Percentiles rank a stretch among this genome's conserved stretches.
phyloP scores from a whole-genome alignment of 140 eudicot genomes.

The Erigeron philadelphicus region DNA sequence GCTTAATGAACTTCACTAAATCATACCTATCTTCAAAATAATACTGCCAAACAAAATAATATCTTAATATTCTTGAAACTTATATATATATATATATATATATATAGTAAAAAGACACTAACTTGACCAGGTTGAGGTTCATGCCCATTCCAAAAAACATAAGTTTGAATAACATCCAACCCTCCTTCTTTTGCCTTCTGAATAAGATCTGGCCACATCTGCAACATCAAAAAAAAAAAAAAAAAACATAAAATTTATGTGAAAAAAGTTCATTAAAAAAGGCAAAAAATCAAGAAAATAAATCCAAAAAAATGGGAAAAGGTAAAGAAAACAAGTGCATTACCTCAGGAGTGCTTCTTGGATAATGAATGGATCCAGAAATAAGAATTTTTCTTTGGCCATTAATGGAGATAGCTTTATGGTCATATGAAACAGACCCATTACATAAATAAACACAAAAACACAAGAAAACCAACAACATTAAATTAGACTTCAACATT shows the following conservation, averaged over 20 bases:
- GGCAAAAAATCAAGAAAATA: not conserved
- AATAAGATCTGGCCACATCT: constrained; percentile 92
- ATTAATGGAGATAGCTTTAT: constrained; percentile 67
- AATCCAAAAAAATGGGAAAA: not conserved
- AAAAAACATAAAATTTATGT: not conserved
- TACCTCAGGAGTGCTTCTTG: constrained; percentile 98
- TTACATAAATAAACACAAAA: constrained; percentile 41
- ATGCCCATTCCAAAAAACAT: constrained; percentile 95
- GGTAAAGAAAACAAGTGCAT: constrained; percentile 19
- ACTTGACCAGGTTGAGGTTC: constrained; percentile 79
- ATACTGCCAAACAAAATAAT: constrained; percentile 42
- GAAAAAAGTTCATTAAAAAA: constrained; percentile 2
- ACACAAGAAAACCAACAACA: constrained; percentile 37
- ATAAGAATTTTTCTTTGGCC: constrained; percentile 79
- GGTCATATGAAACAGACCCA: constrained; percentile 85
- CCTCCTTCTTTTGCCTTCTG: constrained; percentile 93
- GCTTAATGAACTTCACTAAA: constrained; percentile 90
- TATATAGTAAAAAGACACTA: not conserved
- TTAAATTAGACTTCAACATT: constrained; percentile 27
- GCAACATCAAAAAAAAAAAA: not conserved
- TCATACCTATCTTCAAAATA: constrained; percentile 94
- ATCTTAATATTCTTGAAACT: constrained; percentile 2
- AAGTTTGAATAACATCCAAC: constrained; percentile 77
- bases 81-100: not conserved
- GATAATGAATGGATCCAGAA: constrained; percentile 98